phyloP scores from a whole-genome alignment of 2,329 filamentous ascomycete genomes.

The Paraphoma chrysanthemicola region DNA sequence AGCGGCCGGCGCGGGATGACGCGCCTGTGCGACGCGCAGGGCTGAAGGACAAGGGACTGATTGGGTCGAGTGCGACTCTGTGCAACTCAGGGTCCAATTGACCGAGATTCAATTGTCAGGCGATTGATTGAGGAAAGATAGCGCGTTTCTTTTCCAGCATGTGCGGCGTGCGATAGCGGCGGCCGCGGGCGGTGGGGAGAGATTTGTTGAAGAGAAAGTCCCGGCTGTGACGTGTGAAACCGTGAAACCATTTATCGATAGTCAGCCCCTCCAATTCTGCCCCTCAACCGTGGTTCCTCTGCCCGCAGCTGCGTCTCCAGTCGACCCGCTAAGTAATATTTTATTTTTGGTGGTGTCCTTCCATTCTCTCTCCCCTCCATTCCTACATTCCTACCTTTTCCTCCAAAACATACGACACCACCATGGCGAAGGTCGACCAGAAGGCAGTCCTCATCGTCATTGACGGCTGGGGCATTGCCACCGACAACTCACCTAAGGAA shows the following conservation, averaged over 20 bases:
- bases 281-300: constrained; percentile 29
- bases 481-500: constrained; percentile 78
- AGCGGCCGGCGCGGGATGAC: constrained; percentile 24
- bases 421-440: constrained; percentile 71
- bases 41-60: constrained; percentile 17
- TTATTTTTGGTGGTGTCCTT: neutral
- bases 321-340: neutral
- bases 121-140: constrained; percentile 11
- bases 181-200: constrained; percentile 31
- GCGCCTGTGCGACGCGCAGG: constrained; percentile 23
- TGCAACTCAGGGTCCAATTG: constrained; percentile 8
- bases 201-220: constrained; percentile 14
- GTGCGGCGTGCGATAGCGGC: constrained; percentile 15
- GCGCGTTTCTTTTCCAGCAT: constrained; percentile 10
- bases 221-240: constrained; percentile 28
- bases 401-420: constrained; percentile 34
- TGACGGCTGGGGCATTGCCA: constrained; percentile 95
- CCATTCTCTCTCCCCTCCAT: neutral
- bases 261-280: constrained; percentile 30
- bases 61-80: constrained; percentile 16
- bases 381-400: constrained; percentile 17
- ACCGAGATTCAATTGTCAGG: constrained; percentile 4
- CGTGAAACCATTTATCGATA: constrained; percentile 18
- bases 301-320: neutral
- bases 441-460: constrained; percentile 88